Conservation (phyloP, 2,329 filamentous ascomycete species). For the Ophiostoma perfectum region DNA sequence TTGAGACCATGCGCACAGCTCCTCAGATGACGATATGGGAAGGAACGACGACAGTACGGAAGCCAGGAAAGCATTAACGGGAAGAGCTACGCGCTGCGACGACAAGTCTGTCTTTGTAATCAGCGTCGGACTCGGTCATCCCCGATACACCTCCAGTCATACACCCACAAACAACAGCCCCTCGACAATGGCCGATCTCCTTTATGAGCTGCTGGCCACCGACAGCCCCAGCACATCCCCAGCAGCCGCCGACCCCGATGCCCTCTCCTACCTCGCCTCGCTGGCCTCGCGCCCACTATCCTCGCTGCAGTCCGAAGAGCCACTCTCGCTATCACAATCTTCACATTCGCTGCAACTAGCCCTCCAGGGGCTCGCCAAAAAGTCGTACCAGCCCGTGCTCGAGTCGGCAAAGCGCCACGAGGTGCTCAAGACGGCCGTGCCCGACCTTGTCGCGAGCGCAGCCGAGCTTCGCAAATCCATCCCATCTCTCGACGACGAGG, state of each 20-base stretch:
- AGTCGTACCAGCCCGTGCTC: conserved; percentile 80
- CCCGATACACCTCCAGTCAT: neutral
- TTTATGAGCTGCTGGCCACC: conserved; percentile 64
- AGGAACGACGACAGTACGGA: neutral
- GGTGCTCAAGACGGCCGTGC: conserved; percentile 67
- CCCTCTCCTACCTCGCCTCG: conserved; percentile 67
- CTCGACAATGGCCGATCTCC: conserved; percentile 58
- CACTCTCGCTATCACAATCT: conserved; percentile 70
- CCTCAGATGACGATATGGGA: conserved; percentile 7
- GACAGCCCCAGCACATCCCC: conserved; percentile 30
- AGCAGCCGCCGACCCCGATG: conserved; percentile 44
- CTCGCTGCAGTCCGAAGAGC: conserved; percentile 68
- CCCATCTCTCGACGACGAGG: conserved; percentile 71
- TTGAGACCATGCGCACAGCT: neutral
- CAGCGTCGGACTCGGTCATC: too few relatives aligned
- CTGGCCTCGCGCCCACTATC: conserved; percentile 71
- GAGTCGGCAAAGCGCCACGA: conserved; percentile 71
- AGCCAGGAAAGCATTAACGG: neutral
- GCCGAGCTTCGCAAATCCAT: conserved; percentile 64
- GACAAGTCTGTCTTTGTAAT: neutral
- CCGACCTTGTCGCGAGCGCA: conserved; percentile 60
- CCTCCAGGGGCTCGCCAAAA: conserved; percentile 81
- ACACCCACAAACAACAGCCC: too few relatives aligned
- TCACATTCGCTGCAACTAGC: conserved; percentile 76
- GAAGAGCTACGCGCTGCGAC: neutral